Percentiles rank a stretch among this genome's conserved stretches.
These are phyloP conservation scores for Rubroboletus pulcherrimus DNA, from an alignment of 768 basidiomycete genomes.

Conservation along the genomic window DNA sequence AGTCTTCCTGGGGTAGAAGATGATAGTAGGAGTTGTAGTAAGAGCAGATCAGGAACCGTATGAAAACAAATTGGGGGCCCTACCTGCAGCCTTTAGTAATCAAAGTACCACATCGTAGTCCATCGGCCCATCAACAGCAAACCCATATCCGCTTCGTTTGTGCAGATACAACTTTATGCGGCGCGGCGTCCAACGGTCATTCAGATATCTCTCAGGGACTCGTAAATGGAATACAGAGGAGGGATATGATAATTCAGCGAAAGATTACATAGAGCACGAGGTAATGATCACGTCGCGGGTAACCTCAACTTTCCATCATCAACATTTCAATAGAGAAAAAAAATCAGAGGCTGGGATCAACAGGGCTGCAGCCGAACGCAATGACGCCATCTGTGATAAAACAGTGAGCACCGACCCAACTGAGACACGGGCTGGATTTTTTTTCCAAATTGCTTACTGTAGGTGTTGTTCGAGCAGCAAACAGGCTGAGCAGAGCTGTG, in stretches of 20 bases:
- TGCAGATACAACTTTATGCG: not conserved
- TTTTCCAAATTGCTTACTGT: not conserved
- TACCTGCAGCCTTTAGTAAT: not conserved
- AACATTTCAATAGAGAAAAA: not conserved
- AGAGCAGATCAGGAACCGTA: not conserved
- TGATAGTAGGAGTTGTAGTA: not conserved
- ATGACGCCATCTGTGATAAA: not conserved
- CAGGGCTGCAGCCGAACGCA: not conserved
- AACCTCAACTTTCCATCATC: not conserved
- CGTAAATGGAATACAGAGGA: not conserved
- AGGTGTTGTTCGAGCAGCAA: not conserved
- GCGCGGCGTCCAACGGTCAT: not conserved
- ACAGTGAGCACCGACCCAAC: not conserved
- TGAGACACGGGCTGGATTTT: not conserved
- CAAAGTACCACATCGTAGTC: not conserved
- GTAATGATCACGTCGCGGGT: not conserved
- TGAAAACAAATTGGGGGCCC: not conserved
- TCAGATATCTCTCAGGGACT: not conserved
- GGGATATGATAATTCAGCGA: not conserved
- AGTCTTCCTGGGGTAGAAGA: slow-evolving; percentile 32
- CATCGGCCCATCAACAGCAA: not conserved
- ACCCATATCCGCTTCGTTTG: not conserved
- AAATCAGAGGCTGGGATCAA: not conserved
- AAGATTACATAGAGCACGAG: not conserved
- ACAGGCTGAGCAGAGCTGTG: not conserved